Percentiles rank a stretch among this genome's conserved stretches.
phyloP scores from a whole-genome alignment of 345 rosid species.

The Viola odorata region DNA sequence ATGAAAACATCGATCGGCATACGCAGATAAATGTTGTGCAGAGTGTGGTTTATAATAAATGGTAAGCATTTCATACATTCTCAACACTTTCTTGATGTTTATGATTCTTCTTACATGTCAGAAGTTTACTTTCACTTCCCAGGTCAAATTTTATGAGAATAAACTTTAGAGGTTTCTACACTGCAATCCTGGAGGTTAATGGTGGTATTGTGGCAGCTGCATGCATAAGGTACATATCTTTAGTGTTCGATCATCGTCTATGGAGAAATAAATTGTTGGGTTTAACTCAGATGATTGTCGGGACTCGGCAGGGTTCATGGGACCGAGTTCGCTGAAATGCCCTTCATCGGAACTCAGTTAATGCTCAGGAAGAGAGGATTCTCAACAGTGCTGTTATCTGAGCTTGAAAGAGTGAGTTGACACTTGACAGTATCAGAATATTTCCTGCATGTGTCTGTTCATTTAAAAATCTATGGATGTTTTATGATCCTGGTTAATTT shows the following conservation, averaged over 20 bases:
- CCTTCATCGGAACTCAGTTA: constrained; percentile 23
- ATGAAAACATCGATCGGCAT: neutral
- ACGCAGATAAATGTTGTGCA: constrained; percentile 1
- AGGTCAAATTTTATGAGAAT: constrained; percentile 24
- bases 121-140: constrained; percentile 2
- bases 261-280: neutral
- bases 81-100: neutral
- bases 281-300: neutral
- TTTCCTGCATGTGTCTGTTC: neutral
- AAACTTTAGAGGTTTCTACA: constrained; percentile 22
- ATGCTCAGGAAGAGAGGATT: constrained; percentile 17
- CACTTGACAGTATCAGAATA: neutral
- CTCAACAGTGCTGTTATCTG: constrained; percentile 2
- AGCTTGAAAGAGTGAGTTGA: constrained; percentile 17
- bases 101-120: neutral
- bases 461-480: neutral
- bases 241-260: neutral
- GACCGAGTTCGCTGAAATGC: constrained; percentile 30
- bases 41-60: constrained; percentile 1
- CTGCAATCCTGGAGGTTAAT: constrained; percentile 17
- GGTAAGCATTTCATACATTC: neutral
- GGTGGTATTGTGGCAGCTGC: constrained; percentile 22
- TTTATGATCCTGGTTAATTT: neutral
- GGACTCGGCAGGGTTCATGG: constrained; percentile 27
- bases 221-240: constrained; percentile 14